Percentiles rank a stretch among this genome's conserved stretches.
Conservation (phyloP, 208 protist species). For the Trypanosoma vivax region DNA sequence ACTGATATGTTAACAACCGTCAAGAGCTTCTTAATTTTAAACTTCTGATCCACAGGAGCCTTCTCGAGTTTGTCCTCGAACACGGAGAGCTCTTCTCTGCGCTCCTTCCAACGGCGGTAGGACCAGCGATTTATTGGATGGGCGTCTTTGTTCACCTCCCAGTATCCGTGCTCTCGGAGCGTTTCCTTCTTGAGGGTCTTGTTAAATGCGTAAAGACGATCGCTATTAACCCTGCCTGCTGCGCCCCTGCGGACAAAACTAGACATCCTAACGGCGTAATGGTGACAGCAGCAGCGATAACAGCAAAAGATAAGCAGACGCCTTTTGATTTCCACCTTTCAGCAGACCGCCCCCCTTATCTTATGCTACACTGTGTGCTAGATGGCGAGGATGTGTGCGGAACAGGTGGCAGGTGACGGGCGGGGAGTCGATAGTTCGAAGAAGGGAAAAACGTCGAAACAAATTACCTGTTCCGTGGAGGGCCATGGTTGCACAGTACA, state of each 20-base stretch:
- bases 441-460: too few relatives aligned
- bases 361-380: too few relatives aligned
- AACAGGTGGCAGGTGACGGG: too few relatives aligned
- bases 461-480: too few relatives aligned
- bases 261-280: too few relatives aligned
- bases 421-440: too few relatives aligned
- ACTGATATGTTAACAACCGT: slow-evolving; percentile 74
- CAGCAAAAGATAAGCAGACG: too few relatives aligned
- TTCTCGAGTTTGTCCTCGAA: slow-evolving; percentile 75
- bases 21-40: slow-evolving; percentile 81
- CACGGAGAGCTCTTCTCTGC: slow-evolving; percentile 67
- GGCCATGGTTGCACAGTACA: too few relatives aligned
- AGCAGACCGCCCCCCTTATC: too few relatives aligned
- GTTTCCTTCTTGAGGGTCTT: slow-evolving; percentile 76
- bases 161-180: slow-evolving; percentile 60
- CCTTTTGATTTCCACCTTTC: too few relatives aligned
- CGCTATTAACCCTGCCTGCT: slow-evolving; percentile 53
- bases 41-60: slow-evolving; percentile 78
- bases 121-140: slow-evolving; percentile 81
- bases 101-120: slow-evolving; percentile 66
- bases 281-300: too few relatives aligned
- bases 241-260: slow-evolving; percentile 53
- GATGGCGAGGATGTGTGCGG: too few relatives aligned
- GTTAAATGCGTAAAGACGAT: slow-evolving; percentile 75
- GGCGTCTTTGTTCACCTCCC: slow-evolving; percentile 73